These are phyloP conservation scores for Hsuehochloa calcarea DNA, from an alignment of 176 grass and related monocot species.

Conservation along the genomic window DNA sequence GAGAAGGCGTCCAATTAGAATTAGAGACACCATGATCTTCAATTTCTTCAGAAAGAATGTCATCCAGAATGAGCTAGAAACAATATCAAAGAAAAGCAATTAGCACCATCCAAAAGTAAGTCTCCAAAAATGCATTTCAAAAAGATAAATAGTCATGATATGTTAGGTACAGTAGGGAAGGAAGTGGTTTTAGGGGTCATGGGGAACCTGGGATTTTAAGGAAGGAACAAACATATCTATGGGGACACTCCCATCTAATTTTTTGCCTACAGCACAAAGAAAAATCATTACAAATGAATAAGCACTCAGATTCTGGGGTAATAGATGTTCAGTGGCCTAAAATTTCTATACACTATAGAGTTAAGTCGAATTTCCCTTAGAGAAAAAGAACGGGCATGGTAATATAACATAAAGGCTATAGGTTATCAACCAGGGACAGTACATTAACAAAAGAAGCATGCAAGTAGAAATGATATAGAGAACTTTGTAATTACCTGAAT, in stretches of 20 bases:
- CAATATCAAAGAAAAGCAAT: constrained; percentile 15
- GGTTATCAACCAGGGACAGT: not conserved
- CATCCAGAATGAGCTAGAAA: constrained; percentile 68
- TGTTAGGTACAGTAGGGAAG: constrained; percentile 7
- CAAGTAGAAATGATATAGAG: not conserved
- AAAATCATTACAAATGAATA: not conserved
- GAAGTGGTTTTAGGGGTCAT: not conserved
- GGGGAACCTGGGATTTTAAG: not conserved
- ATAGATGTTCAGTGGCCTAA: not conserved
- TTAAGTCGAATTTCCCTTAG: not conserved
- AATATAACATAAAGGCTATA: constrained; percentile 10
- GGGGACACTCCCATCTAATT: constrained; percentile 8
- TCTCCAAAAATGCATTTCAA: constrained; percentile 17
- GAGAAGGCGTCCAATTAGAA: constrained; percentile 58
- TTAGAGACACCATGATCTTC: constrained; percentile 59
- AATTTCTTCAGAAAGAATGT: constrained; percentile 70
- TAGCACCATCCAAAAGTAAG: constrained; percentile 34
- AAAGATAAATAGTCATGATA: constrained; percentile 7
- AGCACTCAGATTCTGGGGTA: not conserved
- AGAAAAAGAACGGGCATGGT: not conserved
- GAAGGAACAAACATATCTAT: not conserved
- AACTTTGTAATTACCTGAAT: constrained; percentile 58
- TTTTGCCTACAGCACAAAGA: not conserved
- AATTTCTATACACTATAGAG: not conserved
- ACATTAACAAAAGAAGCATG: constrained; percentile 18